A percentile compares a stretch with the other conserved stretches of the same genome.
Conservation (phyloP, 2,329 filamentous ascomycete genomes). For the Trichoderma sp. region DNA sequence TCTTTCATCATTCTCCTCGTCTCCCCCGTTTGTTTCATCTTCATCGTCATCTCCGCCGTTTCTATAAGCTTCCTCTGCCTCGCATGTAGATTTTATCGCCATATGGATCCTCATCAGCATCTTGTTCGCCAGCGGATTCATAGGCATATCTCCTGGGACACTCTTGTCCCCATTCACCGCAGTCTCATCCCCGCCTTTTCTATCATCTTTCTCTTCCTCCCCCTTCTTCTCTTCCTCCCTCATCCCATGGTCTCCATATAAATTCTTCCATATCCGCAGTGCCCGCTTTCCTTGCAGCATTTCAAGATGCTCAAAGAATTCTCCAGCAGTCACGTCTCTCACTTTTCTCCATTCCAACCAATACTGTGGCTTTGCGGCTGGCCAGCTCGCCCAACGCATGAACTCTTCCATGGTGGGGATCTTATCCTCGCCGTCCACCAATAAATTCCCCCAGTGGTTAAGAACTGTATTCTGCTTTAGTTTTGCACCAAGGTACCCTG, state of each 20-base stretch:
- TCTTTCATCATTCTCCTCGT: neutral
- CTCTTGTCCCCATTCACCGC: neutral
- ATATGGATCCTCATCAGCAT: neutral
- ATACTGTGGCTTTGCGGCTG: conserved; percentile 24
- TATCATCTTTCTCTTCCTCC: neutral
- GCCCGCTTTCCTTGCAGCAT: neutral
- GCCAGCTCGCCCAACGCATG: conserved; percentile 30
- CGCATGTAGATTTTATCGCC: neutral
- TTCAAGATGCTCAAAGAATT: neutral
- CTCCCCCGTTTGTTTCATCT: neutral
- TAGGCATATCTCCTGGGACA: neutral
- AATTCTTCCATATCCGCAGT: neutral
- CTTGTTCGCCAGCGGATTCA: neutral
- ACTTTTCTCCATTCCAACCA: conserved; percentile 34
- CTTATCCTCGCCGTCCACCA: conserved; percentile 22
- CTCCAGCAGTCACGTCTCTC: conserved; percentile 11
- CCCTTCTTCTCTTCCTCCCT: neutral
- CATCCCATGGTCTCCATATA: neutral
- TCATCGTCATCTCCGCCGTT: neutral
- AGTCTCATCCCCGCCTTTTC: neutral
- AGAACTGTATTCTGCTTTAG: conserved; percentile 27
- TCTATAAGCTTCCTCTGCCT: neutral
- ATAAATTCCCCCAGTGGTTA: conserved; percentile 29
- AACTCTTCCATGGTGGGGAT: conserved; percentile 25
- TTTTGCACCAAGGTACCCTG: conserved; percentile 26